Percentiles rank a stretch among this genome's conserved stretches.
Conservation (phyloP, 192 early-diverging fungal species). For the Entrophospora sp. region DNA sequence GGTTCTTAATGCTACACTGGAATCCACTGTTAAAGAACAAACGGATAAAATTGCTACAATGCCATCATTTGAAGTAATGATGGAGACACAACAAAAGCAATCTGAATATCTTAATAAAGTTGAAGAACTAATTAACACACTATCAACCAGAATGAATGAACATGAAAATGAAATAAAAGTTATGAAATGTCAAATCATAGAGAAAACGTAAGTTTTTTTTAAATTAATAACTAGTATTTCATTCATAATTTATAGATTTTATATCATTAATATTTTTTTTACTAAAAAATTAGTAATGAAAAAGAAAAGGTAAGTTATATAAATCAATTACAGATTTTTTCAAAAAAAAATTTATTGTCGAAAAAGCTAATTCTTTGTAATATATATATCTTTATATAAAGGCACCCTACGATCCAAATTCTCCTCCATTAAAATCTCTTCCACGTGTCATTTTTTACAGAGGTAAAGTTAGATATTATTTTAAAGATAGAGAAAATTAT, state of each 20-base stretch:
- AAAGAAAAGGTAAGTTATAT: constrained; percentile 12
- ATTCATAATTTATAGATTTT: not conserved
- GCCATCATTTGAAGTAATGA: not conserved
- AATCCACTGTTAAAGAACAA: constrained; percentile 2
- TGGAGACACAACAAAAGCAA: constrained; percentile 3
- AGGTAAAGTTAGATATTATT: no score
- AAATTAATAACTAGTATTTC: no score
- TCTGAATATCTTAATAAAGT: constrained; percentile 2
- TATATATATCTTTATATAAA: no score
- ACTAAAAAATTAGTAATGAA: not conserved
- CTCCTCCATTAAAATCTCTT: constrained; percentile 7
- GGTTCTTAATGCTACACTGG: not conserved
- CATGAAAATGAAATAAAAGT: constrained; percentile 8
- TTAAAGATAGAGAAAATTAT: no score
- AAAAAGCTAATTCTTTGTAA: no score
- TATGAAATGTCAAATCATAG: not conserved
- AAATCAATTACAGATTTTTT: no score
- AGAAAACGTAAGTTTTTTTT: constrained; percentile 13
- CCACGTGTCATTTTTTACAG: constrained; percentile 17
- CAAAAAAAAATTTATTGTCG: no score
- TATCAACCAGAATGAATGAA: not conserved
- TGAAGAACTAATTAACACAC: constrained; percentile 4
- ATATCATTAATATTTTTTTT: not conserved
- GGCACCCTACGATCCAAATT: constrained; percentile 2
- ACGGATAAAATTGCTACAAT: not conserved